These are phyloP conservation scores for Groenewaldozyma salmanticensis DNA, from an alignment of 805 yeast genomes.

Conservation along the genomic window DNA sequence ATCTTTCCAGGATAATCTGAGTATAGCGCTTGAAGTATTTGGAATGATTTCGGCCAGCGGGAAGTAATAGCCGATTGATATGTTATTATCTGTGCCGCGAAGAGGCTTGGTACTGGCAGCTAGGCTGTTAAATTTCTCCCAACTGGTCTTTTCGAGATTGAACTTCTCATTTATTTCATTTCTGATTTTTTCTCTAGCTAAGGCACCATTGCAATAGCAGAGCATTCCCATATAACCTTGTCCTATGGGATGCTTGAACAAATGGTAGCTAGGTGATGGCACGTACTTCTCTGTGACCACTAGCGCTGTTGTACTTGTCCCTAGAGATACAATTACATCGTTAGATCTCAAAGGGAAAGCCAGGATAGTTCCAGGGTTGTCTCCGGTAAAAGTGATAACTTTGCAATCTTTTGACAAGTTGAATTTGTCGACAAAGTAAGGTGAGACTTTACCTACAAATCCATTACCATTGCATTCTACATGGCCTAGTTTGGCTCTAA, in stretches of 20 bases:
- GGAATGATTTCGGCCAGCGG: constrained; percentile 91
- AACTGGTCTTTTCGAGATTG: constrained; percentile 16
- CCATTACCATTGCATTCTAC: constrained; percentile 35
- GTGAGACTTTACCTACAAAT: constrained; percentile 42
- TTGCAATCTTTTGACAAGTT: constrained; percentile 47
- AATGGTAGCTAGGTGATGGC: constrained; percentile 75
- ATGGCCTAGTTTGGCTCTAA: constrained; percentile 39
- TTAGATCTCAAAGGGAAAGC: constrained; percentile 68
- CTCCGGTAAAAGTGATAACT: constrained; percentile 78
- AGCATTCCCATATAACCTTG: constrained; percentile 88
- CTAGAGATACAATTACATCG: constrained; percentile 74
- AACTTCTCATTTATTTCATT: constrained; percentile 45
- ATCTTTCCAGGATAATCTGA: constrained; percentile 10
- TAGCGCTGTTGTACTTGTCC: constrained; percentile 86
- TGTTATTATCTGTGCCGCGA: constrained; percentile 8
- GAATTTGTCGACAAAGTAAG: constrained; percentile 54
- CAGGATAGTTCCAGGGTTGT: constrained; percentile 79
- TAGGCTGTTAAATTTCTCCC: constrained; percentile 23
- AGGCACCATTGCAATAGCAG: constrained; percentile 84
- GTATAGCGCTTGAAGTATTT: constrained; percentile 42
- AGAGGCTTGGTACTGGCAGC: constrained; percentile 21
- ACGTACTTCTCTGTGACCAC: constrained; percentile 67
- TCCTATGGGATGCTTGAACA: constrained; percentile 80
- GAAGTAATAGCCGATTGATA: constrained; percentile 66
- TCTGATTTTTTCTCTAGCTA: constrained; percentile 72